Base-by-base conservation (phyloP, 208 protist genomes). In the Porcisia deanei region DNA sequence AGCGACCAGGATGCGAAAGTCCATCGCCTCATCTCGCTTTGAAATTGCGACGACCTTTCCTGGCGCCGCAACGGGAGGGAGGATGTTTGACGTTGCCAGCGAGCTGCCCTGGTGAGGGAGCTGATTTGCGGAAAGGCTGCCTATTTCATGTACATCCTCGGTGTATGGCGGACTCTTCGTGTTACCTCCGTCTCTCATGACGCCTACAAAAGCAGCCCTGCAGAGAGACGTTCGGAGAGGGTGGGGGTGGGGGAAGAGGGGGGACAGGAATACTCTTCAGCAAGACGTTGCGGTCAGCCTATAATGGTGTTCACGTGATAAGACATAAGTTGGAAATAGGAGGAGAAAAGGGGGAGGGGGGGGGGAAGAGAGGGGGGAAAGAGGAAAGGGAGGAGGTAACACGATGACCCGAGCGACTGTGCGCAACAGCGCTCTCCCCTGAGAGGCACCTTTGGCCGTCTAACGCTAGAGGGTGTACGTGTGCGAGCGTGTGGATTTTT, bases 1-100 rank as follows among this genome's bases (percentile, higher is more conserved):
- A 16, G 85, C 88, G 37, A 94, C 90, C 25, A 89, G 4, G 52
- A 94, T 87, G 66, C 86, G 72, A 49, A 89, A 85, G 54, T 86
- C 85, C 41, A 25, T 18, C 5, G 72, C 43, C 10, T 53, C 58
- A 22, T 69, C 67, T 14, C 55, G 61, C n/a, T 39, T 47, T n/a
- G 20, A 30, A 47, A 20, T 5, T 0, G 5, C 58, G 30, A 3
- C 54, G 12, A 22, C 14, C n/a, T 69, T 65, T 39, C 54, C 57
- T n/a, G 20, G 49, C 58, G 37, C 61, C 16, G 10, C 2, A 7
- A 37, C 6, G 30, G 30, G 30, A 1, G 66, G 39, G 30, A 53
- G 41, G 52, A 25, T n/a, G 30, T 73, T 16, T 3, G 55, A 55
- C 39, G 20, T 6, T 22, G 34, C n/a, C 43, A 45, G 64, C 10